Evolutionary conservation across 768 basidiomycete species (phyloP).

Genomic region (Kwoniella pini): DNA sequence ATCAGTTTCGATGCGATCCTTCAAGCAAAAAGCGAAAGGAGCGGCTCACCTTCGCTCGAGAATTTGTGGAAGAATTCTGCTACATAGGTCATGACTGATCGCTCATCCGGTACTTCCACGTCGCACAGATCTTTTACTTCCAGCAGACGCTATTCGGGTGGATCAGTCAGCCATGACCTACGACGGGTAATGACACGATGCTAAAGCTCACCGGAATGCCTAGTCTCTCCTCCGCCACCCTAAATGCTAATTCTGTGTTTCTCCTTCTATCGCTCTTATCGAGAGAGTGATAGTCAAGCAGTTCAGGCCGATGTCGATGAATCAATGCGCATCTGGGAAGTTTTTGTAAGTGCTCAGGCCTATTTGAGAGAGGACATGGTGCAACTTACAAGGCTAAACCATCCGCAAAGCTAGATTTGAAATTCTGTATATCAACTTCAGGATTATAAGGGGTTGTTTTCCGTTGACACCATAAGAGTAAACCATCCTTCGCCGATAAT

Average conservation of each 20-base stretch:
- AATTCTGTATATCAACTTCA: slow-evolving; percentile 91
- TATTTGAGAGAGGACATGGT: background rate
- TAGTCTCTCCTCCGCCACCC: slow-evolving; percentile 80
- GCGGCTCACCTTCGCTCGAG: slow-evolving; percentile 90
- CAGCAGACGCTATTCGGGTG: slow-evolving; percentile 70
- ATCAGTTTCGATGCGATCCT: too few species aligned
- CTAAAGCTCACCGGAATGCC: slow-evolving; percentile 74
- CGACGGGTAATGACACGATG: background rate
- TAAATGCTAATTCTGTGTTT: slow-evolving; percentile 85
- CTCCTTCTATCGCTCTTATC: slow-evolving; percentile 80
- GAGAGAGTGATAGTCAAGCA: slow-evolving; percentile 82
- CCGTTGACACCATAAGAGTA: slow-evolving; percentile 96
- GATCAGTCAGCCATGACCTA: background rate
- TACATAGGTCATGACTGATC: slow-evolving; percentile 96
- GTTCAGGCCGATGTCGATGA: slow-evolving; percentile 93
- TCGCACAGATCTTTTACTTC: slow-evolving; percentile 96
- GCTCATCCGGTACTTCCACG: slow-evolving; percentile 83
- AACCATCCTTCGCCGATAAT: slow-evolving; percentile 95
- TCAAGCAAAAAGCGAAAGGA: too few species aligned
- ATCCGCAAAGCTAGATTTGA: slow-evolving; percentile 88
- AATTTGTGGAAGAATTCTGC: slow-evolving; percentile 98
- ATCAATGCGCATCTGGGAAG: slow-evolving; percentile 86
- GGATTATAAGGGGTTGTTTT: slow-evolving; percentile 82
- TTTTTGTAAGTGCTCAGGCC: background rate
- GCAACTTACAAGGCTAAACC: slow-evolving; percentile 82